Percentiles rank a stretch among this genome's conserved stretches.
phyloP scores from a whole-genome alignment of 106 monocot species.

The Dendrobium chrysotoxum region DNA sequence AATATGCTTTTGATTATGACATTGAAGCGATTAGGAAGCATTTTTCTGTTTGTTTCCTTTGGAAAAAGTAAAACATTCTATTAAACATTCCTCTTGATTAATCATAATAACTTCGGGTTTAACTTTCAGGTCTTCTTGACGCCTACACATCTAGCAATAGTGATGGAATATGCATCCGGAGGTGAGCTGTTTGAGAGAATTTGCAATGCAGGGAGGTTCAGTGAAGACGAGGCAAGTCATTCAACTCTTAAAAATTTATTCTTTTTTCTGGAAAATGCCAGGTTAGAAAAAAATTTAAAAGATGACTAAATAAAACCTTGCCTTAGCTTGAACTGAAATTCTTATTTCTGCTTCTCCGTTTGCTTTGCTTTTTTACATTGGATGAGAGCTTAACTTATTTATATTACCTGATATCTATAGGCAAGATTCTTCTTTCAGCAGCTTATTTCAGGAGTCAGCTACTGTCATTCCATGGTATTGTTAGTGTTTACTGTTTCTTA shows the following conservation, averaged over 20 bases:
- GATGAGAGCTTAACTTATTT: not conserved
- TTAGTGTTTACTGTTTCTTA: not conserved
- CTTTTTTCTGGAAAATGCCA: not conserved
- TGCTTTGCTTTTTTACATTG: no score
- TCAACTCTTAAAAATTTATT: not conserved
- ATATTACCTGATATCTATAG: conserved; percentile 17
- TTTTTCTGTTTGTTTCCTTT: no score
- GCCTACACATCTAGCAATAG: conserved; percentile 42
- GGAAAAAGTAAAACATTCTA: no score
- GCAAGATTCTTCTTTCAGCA: conserved; percentile 88
- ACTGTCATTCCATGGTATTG: conserved; percentile 78
- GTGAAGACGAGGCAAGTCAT: conserved; percentile 39
- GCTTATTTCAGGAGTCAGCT: conserved; percentile 80
- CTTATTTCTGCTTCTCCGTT: no score
- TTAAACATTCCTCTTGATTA: no score
- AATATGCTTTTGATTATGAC: no score
- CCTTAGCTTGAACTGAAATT: no score
- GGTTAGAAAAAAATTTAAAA: not conserved
- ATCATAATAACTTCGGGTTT: no score
- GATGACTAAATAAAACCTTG: no score
- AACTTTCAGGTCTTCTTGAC: conserved; percentile 41
- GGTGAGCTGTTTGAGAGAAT: conserved; percentile 65
- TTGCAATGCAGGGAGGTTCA: conserved; percentile 51
- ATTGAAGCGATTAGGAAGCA: no score
- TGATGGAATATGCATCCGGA: conserved; percentile 59